Conservation (phyloP, 2,329 filamentous ascomycete genomes). For the Diaporthe velutina region DNA sequence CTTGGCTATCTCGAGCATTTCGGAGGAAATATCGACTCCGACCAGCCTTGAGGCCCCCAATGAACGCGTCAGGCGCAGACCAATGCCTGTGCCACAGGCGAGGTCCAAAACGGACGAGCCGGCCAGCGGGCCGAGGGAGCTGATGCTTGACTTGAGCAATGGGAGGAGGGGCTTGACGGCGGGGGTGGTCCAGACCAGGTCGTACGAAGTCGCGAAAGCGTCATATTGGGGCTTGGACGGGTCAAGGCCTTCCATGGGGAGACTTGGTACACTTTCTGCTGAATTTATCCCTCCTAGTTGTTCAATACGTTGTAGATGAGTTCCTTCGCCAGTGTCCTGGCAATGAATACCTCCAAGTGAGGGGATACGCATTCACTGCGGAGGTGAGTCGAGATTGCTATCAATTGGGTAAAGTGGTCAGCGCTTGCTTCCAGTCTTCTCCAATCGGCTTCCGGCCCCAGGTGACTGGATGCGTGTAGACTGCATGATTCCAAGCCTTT, state of each 20-base stretch:
- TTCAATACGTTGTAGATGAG: background rate
- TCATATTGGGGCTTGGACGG: background rate
- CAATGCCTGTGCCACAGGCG: slow-evolving; percentile 12
- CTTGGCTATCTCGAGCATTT: slow-evolving; percentile 14
- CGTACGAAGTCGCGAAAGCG: slow-evolving; percentile 14
- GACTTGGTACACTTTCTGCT: accelerated
- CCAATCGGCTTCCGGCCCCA: background rate
- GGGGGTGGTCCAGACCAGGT: background rate
- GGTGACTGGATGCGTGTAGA: no score
- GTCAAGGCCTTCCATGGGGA: background rate
- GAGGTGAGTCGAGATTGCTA: background rate
- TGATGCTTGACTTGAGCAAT: background rate
- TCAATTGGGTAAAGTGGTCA: background rate
- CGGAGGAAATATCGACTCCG: slow-evolving; percentile 3
- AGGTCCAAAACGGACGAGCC: slow-evolving; percentile 7
- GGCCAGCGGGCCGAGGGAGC: background rate
- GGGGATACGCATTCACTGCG: background rate
- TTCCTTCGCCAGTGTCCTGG: no score
- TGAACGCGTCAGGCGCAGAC: background rate
- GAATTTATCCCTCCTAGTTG: no score
- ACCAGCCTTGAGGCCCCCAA: background rate
- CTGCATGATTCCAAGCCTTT: no score
- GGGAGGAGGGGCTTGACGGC: background rate
- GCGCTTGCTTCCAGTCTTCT: background rate
- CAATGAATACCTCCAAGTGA: background rate